phyloP scores from a whole-genome alignment of 2,329 filamentous ascomycete genomes.

The Alternaria burnsii region DNA sequence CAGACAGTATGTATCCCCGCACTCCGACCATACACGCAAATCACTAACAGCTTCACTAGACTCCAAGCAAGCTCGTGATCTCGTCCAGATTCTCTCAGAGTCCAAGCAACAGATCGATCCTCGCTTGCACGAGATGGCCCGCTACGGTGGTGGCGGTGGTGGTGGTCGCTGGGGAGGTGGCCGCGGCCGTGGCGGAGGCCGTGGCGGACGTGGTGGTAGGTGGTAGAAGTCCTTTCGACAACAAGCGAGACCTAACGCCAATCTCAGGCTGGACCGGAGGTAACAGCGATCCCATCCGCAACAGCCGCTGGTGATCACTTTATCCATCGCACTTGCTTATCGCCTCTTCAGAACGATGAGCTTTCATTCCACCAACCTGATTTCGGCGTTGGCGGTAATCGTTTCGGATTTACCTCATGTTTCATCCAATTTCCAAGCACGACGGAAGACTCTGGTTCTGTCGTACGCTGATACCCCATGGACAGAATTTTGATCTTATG shows the following conservation, averaged over 20 bases:
- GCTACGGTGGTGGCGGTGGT: constrained; percentile 84
- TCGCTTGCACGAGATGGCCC: constrained; percentile 92
- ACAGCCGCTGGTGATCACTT: constrained; percentile 51
- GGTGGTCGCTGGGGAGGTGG: constrained; percentile 72
- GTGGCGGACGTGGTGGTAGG: constrained; percentile 63
- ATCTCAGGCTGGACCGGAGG: constrained; percentile 48
- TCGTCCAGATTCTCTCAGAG: constrained; percentile 90
- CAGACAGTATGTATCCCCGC: constrained; percentile 81
- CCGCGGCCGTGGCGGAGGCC: constrained; percentile 72
- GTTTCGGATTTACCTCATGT: constrained; percentile 23
- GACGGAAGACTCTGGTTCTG: constrained; percentile 21
- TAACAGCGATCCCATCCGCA: constrained; percentile 52
- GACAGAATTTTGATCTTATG: constrained; percentile 30
- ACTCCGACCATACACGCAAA: neutral
- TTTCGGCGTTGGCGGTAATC: constrained; percentile 32
- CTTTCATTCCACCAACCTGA: constrained; percentile 17
- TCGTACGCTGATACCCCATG: constrained; percentile 45
- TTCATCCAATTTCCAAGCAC: constrained; percentile 13
- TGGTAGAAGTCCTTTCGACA: constrained; percentile 12
- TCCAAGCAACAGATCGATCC: constrained; percentile 99
- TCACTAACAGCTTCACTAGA: constrained; percentile 53
- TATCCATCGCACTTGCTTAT: constrained; percentile 9
- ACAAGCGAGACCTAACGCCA: constrained; percentile 25
- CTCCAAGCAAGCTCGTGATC: constrained; percentile 82
- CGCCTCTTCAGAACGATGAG: constrained; percentile 14